Evolutionary conservation across 2,329 filamentous ascomycete genomes (phyloP).

Genomic region (Fusarium sacchari): DNA sequence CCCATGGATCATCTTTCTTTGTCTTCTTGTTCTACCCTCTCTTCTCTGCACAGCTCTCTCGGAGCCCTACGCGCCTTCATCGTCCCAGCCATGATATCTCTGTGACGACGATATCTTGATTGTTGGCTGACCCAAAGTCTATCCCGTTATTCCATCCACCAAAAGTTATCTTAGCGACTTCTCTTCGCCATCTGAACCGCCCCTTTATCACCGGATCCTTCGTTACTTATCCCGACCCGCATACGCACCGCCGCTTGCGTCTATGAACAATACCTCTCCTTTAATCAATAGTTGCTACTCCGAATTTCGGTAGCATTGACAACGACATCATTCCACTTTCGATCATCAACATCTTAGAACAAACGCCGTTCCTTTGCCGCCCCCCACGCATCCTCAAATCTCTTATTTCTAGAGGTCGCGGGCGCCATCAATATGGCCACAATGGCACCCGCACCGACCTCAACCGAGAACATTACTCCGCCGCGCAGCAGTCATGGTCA

Average conservation of each 20-base stretch:
- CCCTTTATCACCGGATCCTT: constrained; percentile 28
- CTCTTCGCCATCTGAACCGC: constrained; percentile 12
- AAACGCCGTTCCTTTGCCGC: background rate
- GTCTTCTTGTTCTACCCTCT: constrained; percentile 31
- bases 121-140: constrained; percentile 16
- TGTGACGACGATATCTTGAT: constrained; percentile 30
- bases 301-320: background rate
- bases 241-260: constrained; percentile 22
- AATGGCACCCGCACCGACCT: constrained; percentile 61
- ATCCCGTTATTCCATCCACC: background rate
- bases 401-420: constrained; percentile 40
- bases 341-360: background rate
- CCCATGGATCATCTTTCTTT: constrained; percentile 17
- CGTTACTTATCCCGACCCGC: constrained; percentile 25
- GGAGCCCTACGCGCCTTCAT: constrained; percentile 37
- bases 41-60: constrained; percentile 31
- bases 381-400: background rate
- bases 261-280: constrained; percentile 23
- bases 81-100: constrained; percentile 34
- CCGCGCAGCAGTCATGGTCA: constrained; percentile 61
- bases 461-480: constrained; percentile 59
- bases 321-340: constrained; percentile 1
- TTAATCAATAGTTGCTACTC: constrained; percentile 5
- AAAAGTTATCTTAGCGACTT: constrained; percentile 22
- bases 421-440: constrained; percentile 58